These are phyloP conservation scores for Alloteropsis semialata DNA, from an alignment of 176 grass and related monocot genomes.

Conservation along the genomic window DNA sequence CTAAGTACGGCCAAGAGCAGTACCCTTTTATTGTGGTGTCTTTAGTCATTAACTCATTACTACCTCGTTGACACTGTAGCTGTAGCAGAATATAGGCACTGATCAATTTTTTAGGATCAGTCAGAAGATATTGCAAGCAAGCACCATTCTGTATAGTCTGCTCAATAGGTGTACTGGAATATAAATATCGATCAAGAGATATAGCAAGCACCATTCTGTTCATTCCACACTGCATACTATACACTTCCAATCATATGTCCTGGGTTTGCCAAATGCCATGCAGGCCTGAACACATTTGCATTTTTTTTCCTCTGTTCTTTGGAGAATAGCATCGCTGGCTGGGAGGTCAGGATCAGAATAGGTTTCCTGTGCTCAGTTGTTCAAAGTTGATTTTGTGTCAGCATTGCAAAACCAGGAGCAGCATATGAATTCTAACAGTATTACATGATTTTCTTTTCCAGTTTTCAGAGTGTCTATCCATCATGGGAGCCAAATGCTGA, in stretches of 20 bases:
- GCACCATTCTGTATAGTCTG: not conserved
- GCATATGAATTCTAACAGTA: constrained; percentile 12
- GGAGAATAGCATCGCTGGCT: not conserved
- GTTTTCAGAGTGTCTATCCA: constrained; percentile 87
- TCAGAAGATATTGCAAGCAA: constrained; percentile 13
- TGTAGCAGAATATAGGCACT: constrained; percentile 3
- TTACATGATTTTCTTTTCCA: constrained; percentile 39
- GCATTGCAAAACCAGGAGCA: not conserved
- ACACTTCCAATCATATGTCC: not conserved
- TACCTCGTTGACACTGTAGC: not conserved
- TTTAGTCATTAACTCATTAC: not conserved
- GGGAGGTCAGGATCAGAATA: not conserved
- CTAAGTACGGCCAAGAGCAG: not conserved
- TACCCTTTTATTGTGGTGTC: not conserved
- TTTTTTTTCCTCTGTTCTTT: not conserved
- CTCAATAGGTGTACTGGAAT: not conserved
- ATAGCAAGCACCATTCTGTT: not conserved
- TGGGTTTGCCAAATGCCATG: not conserved
- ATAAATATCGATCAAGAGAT: not conserved
- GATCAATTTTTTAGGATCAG: not conserved
- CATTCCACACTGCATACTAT: not conserved
- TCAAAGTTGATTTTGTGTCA: not conserved
- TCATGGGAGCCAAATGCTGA: constrained; percentile 66
- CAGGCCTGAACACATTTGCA: not conserved
- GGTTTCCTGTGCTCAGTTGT: not conserved